Conservation (phyloP, 2,329 filamentous ascomycete genomes). For the Sporothrix brunneoviolacea region DNA sequence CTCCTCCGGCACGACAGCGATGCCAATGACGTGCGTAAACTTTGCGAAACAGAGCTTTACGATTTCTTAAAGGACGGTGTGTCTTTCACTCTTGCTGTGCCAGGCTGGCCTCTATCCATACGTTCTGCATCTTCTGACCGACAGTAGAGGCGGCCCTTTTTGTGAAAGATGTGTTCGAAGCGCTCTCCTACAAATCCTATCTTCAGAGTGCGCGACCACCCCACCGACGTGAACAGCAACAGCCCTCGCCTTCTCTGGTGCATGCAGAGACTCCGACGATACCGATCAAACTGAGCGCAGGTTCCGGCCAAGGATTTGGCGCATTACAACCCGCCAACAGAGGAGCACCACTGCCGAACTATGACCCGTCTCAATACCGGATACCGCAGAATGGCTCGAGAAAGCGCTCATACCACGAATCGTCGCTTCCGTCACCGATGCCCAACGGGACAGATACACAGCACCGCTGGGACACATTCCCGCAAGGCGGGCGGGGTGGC, state of each 20-base stretch:
- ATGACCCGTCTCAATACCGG: too few relatives aligned
- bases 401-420: conserved; percentile 52
- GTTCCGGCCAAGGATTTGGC: not conserved
- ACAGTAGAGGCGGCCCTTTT: conserved; percentile 55
- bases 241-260: too few relatives aligned
- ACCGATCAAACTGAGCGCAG: conserved; percentile 8
- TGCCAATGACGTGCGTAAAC: conserved; percentile 54
- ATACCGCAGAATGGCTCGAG: conserved; percentile 24
- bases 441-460: too few relatives aligned
- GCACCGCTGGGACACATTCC: conserved; percentile 34
- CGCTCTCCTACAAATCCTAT: conserved; percentile 57
- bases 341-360: not conserved
- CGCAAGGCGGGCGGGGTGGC: conserved; percentile 24
- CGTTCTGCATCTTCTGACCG: too few relatives aligned
- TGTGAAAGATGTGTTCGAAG: conserved; percentile 63
- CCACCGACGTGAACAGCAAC: too few relatives aligned
- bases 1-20: conserved; percentile 65
- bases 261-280: too few relatives aligned
- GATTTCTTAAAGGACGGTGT: conserved; percentile 68
- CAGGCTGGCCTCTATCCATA: too few relatives aligned
- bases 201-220: conserved; percentile 50
- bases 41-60: conserved; percentile 64
- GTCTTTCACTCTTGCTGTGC: not conserved
- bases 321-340: not conserved
- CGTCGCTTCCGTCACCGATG: not conserved